Conservation (phyloP, 2,329 filamentous ascomycete species). For the Neonectria ditissima region DNA sequence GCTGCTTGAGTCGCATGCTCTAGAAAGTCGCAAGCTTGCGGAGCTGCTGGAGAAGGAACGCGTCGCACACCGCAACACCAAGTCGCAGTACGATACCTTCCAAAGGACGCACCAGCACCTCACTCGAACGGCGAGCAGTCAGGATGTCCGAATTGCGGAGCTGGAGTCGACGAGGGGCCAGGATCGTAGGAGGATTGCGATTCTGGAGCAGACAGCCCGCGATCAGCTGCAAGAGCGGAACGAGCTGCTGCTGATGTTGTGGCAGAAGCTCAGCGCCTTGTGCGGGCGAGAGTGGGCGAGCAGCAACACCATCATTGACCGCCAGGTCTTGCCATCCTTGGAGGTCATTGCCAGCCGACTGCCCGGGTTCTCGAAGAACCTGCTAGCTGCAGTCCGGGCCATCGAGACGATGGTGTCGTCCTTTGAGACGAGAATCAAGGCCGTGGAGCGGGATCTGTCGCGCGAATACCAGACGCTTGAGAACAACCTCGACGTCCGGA, state of each 20-base stretch:
- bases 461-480: slow-evolving; percentile 92
- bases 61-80: slow-evolving; percentile 84
- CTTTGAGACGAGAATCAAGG: slow-evolving; percentile 83
- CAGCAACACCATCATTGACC: slow-evolving; percentile 88
- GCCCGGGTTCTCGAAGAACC: slow-evolving; percentile 89
- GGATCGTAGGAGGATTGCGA: slow-evolving; percentile 80
- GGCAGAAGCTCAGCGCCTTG: slow-evolving; percentile 86
- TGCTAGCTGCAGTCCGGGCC: slow-evolving; percentile 86
- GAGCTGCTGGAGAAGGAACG: slow-evolving; percentile 94
- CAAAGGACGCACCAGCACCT: slow-evolving; percentile 90
- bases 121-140: slow-evolving; percentile 84
- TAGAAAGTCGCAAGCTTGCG: slow-evolving; percentile 85
- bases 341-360: slow-evolving; percentile 89
- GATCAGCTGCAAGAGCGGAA: slow-evolving; percentile 93
- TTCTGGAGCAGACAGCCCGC: slow-evolving; percentile 82
- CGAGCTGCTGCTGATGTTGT: slow-evolving; percentile 85
- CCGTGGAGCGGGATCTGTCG: slow-evolving; percentile 89
- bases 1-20: slow-evolving; percentile 86
- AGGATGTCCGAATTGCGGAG: slow-evolving; percentile 86
- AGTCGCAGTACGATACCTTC: slow-evolving; percentile 87
- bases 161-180: slow-evolving; percentile 83
- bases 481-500: slow-evolving; percentile 79
- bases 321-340: slow-evolving; percentile 82
- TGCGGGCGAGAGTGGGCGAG: slow-evolving; percentile 95
- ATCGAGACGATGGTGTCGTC: slow-evolving; percentile 83